A percentile compares a stretch with the other conserved stretches of the same genome.
Conservation (phyloP, 371 early-diverging fungal genomes). For the Homolaphlyctis polyrhiza region DNA sequence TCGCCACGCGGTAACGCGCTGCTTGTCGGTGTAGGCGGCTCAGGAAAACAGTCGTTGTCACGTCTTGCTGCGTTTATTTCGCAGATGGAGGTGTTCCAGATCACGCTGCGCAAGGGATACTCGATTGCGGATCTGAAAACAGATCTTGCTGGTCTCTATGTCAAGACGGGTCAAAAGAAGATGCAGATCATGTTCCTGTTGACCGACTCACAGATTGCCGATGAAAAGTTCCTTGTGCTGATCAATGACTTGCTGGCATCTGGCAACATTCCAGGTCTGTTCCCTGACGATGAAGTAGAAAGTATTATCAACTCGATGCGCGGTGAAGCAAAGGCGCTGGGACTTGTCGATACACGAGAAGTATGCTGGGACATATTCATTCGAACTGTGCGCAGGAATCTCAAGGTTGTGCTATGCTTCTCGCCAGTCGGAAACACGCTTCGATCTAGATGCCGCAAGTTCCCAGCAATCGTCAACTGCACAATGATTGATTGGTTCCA, state of each 20-base stretch:
- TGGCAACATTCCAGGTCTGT: conserved; percentile 56
- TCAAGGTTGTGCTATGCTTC: conserved; percentile 60
- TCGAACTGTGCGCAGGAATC: conserved; percentile 44
- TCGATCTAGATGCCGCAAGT: conserved; percentile 51
- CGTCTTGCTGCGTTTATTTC: conserved; percentile 55
- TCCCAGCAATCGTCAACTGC: conserved; percentile 58
- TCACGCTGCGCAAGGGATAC: conserved; percentile 56
- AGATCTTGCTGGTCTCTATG: conserved; percentile 48
- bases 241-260: conserved; percentile 60
- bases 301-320: conserved; percentile 57
- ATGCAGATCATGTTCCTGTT: conserved; percentile 55
- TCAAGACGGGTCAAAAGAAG: conserved; percentile 57
- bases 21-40: conserved; percentile 59
- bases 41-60: conserved; percentile 55
- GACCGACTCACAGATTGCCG: conserved; percentile 58
- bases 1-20: conserved; percentile 56
- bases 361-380: conserved; percentile 61
- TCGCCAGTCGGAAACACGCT: conserved; percentile 58
- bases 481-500: conserved; percentile 64
- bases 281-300: conserved; percentile 60
- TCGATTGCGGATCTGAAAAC: conserved; percentile 47
- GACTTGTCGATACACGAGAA: conserved; percentile 54
- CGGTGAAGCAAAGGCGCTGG: conserved; percentile 52
- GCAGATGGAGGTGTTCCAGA: conserved; percentile 59
- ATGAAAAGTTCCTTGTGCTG: conserved; percentile 57